Base-by-base conservation (phyloP, 2,329 filamentous ascomycete species). In the Podosphaera xanthii region DNA sequence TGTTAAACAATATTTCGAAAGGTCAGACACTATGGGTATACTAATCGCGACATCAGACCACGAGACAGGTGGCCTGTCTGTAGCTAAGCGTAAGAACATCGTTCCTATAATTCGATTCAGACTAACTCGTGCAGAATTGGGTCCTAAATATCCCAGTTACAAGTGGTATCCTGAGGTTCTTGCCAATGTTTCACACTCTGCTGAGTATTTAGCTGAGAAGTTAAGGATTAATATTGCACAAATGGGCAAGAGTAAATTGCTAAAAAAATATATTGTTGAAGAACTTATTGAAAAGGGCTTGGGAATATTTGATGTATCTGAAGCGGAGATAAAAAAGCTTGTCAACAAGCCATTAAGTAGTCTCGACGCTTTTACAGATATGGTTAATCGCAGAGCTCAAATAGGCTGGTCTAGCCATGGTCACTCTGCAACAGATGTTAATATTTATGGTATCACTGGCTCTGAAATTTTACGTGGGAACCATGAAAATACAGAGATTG, bases 391-490 rank as follows among this genome's bases (percentile, higher is more conserved):
- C 3, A 81, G 92, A 61, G 87, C 90, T 0, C 88, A 94, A 68
- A 80, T 95, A 50, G 94, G 92, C 12, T 98, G 92, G 92, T 84
- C 80, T 63, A 95, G 90, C 0, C 91, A 96, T 70, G 92, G 92
- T 35, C 92, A 98, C 72, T 86, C 84, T 30, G 92, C 84, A 58
- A 89, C 92, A 6, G 92, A 98, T 69, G 92, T 98, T 56, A 98
- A 98, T 71, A 87, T 98, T 64, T 98, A 97, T 72, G 84, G 86
- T 58, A 90, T 86, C 0, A 76, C 77, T 53, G 82, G 86, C 2
- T 76, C 79, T 0, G 76, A 79, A 44, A 79, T 79, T 50, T 75
- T 77, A 12, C 75, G 95, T 5, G 91, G 91, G 6, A 97, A 97
- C 70, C 83, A 94, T 59, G 92, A 98, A 74, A 98, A 98, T 69